phyloP scores from a whole-genome alignment of 164 flowering plant genomes.

The Chimonanthus praecox region DNA sequence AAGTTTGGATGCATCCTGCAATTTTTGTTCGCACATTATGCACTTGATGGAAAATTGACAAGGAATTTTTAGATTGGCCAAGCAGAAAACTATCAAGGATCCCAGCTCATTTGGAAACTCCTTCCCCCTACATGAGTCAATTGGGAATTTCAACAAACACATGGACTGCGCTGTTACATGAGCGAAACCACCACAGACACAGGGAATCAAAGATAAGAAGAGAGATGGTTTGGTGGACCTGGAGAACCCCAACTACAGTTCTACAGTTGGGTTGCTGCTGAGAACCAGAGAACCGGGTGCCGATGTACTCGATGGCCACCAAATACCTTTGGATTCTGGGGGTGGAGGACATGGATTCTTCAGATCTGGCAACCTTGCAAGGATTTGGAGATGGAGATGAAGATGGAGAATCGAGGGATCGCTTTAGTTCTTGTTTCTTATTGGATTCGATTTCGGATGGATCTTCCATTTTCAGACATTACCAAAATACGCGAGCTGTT shows the following conservation, averaged over 20 bases:
- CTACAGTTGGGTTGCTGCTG: slow-evolving; percentile 73
- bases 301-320: slow-evolving; percentile 83
- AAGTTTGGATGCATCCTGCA: no score
- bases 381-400: slow-evolving; percentile 25
- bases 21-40: no score
- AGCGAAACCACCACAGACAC: no score
- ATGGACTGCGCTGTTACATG: no score
- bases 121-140: no score
- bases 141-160: no score
- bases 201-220: no score
- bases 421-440: slow-evolving; percentile 14
- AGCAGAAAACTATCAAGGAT: no score
- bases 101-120: no score
- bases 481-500: background rate
- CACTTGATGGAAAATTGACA: no score
- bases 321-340: slow-evolving; percentile 73
- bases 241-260: slow-evolving; percentile 81
- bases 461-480: background rate
- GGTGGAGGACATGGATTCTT: slow-evolving; percentile 38
- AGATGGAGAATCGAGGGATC: slow-evolving; percentile 12
- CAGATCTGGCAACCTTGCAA: slow-evolving; percentile 29
- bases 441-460: background rate
- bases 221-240: slow-evolving; percentile 36
- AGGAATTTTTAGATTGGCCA: no score
- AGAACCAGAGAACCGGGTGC: slow-evolving; percentile 80